Evolutionary conservation across 176 grass and related monocot genomes (phyloP), one percentile per base, ranked within the genome.

Genomic region (Olyra latifolia): DNA sequence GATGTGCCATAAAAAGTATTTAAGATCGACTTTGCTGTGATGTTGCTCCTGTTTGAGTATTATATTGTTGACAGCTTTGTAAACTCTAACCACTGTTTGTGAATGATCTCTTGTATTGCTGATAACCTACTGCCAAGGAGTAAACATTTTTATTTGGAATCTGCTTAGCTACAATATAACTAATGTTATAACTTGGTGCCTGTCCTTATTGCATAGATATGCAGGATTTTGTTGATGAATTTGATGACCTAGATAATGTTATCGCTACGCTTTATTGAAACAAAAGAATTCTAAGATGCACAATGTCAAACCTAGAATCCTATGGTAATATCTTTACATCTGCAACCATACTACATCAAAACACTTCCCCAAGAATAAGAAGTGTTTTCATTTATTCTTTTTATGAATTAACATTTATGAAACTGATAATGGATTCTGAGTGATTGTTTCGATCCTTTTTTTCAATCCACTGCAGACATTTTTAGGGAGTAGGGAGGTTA

Each of bases 401-500:
- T 35, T 68, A 50, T 46, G 10, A 48, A n/a, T 10, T 54, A 54
- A n/a, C 3, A 24, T 46, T 82, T 72, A 66, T 38, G 23, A 82
- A 68, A 9, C 10, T 65, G 44, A 25, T 54, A 12, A 71, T 60
- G 43, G 28, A 84, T 79, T 84, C 74, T 44, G 15, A 80, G 15
- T 46, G 42, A 70, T 74, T 52, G 14, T 60, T 25, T 43, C 76
- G 53, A 85, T 43, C 10, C n/a, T 40, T 72, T 67, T 41, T 29
- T 16, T 29, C 13, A 61, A 30, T 67, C 29, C 42, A 48, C 27
- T 76, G 62, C 87, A 90, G 89, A 72, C 74, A 47, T 90, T 94
- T 61, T 76, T 89, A n/a, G 59, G 71, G 70, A 61, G 59, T 52
- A 90, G 92, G 86, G 92, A 86, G 73, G 56, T 84, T 50, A 88